Evolutionary conservation across 306 rosid genomes (phyloP).

Genomic region (Castanopsis chinensis): DNA sequence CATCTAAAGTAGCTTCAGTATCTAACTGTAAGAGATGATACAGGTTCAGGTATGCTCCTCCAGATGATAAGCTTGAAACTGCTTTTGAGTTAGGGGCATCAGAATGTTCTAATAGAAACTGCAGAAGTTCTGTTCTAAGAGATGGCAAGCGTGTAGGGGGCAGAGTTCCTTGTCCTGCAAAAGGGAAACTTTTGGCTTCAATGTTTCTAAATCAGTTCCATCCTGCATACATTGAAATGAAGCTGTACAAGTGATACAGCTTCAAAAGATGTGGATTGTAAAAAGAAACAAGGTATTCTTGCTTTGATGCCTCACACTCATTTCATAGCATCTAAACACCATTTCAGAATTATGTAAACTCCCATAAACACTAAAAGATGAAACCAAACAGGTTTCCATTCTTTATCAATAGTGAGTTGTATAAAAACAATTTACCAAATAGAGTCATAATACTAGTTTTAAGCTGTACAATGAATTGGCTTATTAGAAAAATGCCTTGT

Average conservation of each 20-base stretch:
- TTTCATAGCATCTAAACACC: neutral
- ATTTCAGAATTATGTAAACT: neutral
- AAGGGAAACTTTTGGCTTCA: neutral
- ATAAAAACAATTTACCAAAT: neutral
- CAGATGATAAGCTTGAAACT: constrained; percentile 35
- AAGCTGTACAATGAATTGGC: neutral
- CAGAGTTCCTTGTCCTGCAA: constrained; percentile 85
- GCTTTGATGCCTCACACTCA: neutral
- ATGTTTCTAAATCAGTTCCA: constrained; percentile 7
- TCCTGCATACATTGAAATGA: neutral
- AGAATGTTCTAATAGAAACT: constrained; percentile 65
- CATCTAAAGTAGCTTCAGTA: constrained; percentile 80
- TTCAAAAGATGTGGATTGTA: neutral
- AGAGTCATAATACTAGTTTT: neutral
- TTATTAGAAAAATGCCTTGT: too few relatives aligned
- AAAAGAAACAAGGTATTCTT: constrained; percentile 1
- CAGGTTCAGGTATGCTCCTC: constrained; percentile 49
- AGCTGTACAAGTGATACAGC: neutral
- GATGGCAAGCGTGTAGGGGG: constrained; percentile 68
- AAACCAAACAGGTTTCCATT: neutral
- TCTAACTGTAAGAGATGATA: constrained; percentile 76
- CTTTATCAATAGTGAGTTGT: neutral
- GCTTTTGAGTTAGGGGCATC: constrained; percentile 42
- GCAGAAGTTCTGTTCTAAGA: constrained; percentile 78
- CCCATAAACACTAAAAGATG: neutral